These are phyloP conservation scores for Lentinus brumalis DNA, from an alignment of 768 basidiomycete genomes.

Conservation along the genomic window DNA sequence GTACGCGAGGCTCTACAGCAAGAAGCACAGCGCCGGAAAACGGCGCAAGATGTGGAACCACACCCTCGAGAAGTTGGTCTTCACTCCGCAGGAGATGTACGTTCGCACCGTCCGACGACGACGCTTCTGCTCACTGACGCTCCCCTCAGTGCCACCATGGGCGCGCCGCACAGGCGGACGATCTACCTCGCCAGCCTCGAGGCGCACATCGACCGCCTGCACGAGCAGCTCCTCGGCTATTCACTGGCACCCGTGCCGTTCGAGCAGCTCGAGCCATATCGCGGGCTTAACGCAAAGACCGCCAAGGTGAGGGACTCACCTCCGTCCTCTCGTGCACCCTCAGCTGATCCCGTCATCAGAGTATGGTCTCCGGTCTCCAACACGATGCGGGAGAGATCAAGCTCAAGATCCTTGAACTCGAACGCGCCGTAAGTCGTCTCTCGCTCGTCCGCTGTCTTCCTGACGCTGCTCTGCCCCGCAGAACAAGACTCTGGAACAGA, in stretches of 20 bases:
- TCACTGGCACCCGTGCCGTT: slow-evolving; percentile 48
- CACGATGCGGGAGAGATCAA: slow-evolving; percentile 61
- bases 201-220: slow-evolving; percentile 69
- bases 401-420: slow-evolving; percentile 66
- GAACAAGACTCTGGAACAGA: not conserved
- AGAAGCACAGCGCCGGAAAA: slow-evolving; percentile 55
- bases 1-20: slow-evolving; percentile 69
- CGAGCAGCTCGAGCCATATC: slow-evolving; percentile 40
- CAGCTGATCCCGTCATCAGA: slow-evolving; percentile 40
- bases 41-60: slow-evolving; percentile 80
- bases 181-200: slow-evolving; percentile 76
- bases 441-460: not conserved
- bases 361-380: slow-evolving; percentile 73
- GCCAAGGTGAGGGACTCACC: slow-evolving; percentile 54
- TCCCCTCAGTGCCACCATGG: slow-evolving; percentile 55
- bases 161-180: slow-evolving; percentile 66
- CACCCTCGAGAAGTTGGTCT: slow-evolving; percentile 71
- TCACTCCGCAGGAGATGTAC: slow-evolving; percentile 68
- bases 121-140: not conserved
- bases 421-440: slow-evolving; percentile 58
- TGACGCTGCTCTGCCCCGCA: not conserved
- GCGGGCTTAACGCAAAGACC: slow-evolving; percentile 74
- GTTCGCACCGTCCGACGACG: not conserved
- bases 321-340: not conserved
- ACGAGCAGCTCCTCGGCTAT: slow-evolving; percentile 54